Base-by-base conservation (phyloP, 2,329 filamentous ascomycete species). In the Aspergillus calidoustus region DNA sequence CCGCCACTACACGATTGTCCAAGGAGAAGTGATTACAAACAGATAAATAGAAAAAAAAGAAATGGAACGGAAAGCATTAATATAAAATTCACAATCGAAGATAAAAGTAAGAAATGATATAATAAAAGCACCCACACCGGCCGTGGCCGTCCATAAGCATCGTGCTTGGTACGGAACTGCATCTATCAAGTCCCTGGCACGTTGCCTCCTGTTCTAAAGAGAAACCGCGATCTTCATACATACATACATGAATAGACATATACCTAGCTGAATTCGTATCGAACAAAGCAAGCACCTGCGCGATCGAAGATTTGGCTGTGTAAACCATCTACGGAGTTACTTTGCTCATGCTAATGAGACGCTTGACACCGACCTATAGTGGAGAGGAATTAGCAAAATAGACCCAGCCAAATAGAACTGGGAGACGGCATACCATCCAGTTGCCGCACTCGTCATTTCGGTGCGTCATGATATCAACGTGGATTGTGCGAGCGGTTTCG, bases 381-480 rank as follows among this genome's bases (percentile, higher is more conserved):
- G 38, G 41, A 31, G 34, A 15, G 25, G 58, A 51, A 57, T 19
- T 15, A 38, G 23, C 31, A 49, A 48, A 34, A 7, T 5, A 28
- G 28, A 25, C 5, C n/a, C 9, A 46, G 4, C 8, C 8, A 23
- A 25, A 17, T 22, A 3, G 11, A 13, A 23, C n/a, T n/a, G 15
- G 22, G 25, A 55, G 31, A 57, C 1, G 54, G 81, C 88, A 82
- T 82, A 93, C 91, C 90, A 94, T 93, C 91, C 91, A 94, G 73
- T 91, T 89, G 58, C 90, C 90, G 74, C 91, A 93, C 74, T 94
- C 90, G 50, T 92, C 89, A 1, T 86, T 90, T 81, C 90, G 90
- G 75, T 92, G 89, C 56, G 86, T 86, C 76, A 92, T 87, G 60
- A 94, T 89, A 66, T 93, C 88, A 48, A 91, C 82, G 76, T 93